Evolutionary conservation across 177 flowering plant genomes (phyloP).

Genomic region (Vitis hybrid): DNA sequence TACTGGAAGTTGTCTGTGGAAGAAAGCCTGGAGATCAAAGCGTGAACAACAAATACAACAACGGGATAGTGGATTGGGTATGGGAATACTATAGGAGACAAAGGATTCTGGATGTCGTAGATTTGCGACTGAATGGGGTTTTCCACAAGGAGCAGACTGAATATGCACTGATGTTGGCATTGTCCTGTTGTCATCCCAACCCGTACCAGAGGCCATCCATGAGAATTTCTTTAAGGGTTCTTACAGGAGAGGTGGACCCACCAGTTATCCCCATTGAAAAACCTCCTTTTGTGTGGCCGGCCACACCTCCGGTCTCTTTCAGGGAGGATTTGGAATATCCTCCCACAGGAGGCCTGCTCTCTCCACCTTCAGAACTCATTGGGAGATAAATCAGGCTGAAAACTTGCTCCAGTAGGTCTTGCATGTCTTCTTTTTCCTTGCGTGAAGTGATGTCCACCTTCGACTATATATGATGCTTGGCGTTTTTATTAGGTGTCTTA

Average conservation of each 20-base stretch:
- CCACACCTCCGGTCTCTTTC: conserved; percentile 25
- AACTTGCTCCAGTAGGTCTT: neutral
- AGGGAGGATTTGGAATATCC: conserved; percentile 4
- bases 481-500: no score
- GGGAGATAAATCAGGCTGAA: conserved; percentile 26
- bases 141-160: conserved; percentile 30
- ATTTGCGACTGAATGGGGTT: conserved; percentile 25
- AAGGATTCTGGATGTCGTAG: conserved; percentile 34
- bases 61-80: conserved; percentile 42
- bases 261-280: conserved; percentile 41
- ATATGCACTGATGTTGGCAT: conserved; percentile 36
- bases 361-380: conserved; percentile 26
- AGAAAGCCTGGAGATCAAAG: conserved; percentile 30
- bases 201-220: conserved; percentile 56
- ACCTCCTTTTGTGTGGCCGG: conserved; percentile 58
- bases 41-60: conserved; percentile 16
- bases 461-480: no score
- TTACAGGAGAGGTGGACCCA: conserved; percentile 39
- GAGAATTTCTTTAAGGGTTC: conserved; percentile 40
- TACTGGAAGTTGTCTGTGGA: conserved; percentile 54
- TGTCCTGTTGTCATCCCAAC: conserved; percentile 73
- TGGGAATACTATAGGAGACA: conserved; percentile 44
- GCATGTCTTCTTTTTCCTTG: no score
- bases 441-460: no score
- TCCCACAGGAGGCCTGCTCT: conserved; percentile 16